Evolutionary conservation across 306 rosid genomes (phyloP), one percentile per base, ranked within the genome.

Genomic region (Geum urbanum): DNA sequence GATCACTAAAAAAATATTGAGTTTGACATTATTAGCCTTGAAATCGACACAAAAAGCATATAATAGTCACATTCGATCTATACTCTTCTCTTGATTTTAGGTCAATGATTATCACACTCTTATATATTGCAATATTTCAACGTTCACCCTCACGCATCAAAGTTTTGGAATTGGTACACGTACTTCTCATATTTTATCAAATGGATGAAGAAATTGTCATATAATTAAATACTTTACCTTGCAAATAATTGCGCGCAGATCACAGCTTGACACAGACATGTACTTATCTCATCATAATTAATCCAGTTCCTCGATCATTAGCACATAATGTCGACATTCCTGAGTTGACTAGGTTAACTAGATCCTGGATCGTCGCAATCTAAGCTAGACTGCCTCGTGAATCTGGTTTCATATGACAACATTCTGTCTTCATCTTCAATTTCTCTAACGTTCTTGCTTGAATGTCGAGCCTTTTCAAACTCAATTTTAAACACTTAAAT

Each of bases 301-400:
- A 24, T 56, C 40, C 40, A 27, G 18, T 56, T 24, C 11, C n/a
- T n/a, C n/a, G n/a, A n/a, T 11, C 5, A 56, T 44, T 55, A 65
- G 6, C 79, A 78, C 91, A 80, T 84, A 58, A 81, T 86, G 77
- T 84, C 86, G 80, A 82, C 95, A 84, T 82, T 20, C 57, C 35
- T 58, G 46, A 43, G 49, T 66, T 80, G 27, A 19, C 48, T 18
- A 14, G 53, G 32, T 59, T 24, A 37, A 71, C 3, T 4, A 44
- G 59, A 57, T 49, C 39, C 20, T 19, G 10, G 2, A 7, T 35
- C 39, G 51, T 27, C 32, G 48, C 44, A 70, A 61, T 71, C 41
- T 2, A 56, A 58, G 62, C 41, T 49, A 8, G 62, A 67, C 67
- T 47, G 22, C 49, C 40, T 49, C 44, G 32, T 3, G 16, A 46